These are phyloP conservation scores for Pichia insulana DNA, from an alignment of 805 yeast species.

Conservation along the genomic window DNA sequence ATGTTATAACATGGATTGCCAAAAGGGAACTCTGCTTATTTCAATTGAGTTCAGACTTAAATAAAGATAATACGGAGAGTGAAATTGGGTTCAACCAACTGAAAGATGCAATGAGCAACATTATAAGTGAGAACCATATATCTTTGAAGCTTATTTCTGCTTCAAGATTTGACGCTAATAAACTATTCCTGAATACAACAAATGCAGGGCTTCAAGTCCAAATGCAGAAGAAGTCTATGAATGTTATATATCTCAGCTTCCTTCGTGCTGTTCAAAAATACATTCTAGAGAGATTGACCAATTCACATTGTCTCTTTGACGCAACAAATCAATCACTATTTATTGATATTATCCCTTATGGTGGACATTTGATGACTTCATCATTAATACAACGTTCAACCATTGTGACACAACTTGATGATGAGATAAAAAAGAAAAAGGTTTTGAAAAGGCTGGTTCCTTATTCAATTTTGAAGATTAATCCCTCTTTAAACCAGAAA, in stretches of 20 bases:
- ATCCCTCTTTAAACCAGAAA: conserved; percentile 38
- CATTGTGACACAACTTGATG: background rate
- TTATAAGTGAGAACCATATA: conserved; percentile 21
- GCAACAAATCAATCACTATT: conserved; percentile 20
- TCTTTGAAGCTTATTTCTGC: conserved; percentile 21
- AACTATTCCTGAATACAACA: conserved; percentile 16
- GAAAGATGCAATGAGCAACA: conserved; percentile 26
- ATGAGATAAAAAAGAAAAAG: conserved; percentile 2
- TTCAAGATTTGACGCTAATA: conserved; percentile 21
- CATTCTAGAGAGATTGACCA: conserved; percentile 23
- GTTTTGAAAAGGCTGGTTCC: conserved; percentile 7
- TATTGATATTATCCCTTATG: conserved; percentile 39
- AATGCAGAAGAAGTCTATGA: conserved; percentile 20
- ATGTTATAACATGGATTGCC: conserved; percentile 24
- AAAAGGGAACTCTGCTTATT: conserved; percentile 26
- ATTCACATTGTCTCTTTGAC: conserved; percentile 15
- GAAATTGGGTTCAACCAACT: conserved; percentile 24
- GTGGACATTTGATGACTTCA: conserved; percentile 33
- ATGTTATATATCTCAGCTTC: conserved; percentile 36
- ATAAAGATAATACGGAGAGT: conserved; percentile 4
- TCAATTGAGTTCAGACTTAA: conserved; percentile 18
- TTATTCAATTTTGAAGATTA: conserved; percentile 33
- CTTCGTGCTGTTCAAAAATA: conserved; percentile 40
- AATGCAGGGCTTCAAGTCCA: conserved; percentile 2
- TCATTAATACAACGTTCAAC: conserved; percentile 18